Base-by-base conservation (phyloP, 116 monocot genomes). In the Zostera marina region DNA sequence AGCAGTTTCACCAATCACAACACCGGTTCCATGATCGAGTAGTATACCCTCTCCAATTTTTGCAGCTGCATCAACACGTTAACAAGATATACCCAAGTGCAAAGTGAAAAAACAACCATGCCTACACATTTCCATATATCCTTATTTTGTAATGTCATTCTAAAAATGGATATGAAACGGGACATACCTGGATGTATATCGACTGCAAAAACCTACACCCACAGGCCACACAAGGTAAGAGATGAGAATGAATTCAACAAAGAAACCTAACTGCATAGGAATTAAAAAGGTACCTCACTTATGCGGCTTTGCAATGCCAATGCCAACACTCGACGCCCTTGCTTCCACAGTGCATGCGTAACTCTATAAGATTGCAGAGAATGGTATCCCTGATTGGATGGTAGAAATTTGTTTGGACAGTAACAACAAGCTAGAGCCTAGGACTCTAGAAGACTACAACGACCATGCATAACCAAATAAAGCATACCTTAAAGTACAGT, bases 1-100 rank as follows among this genome's bases (percentile, higher is more conserved):
- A 61, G 86, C 91, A 61, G 91, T 91, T 76, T 91, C 86, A 63
- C 91, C 82, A 67, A 86, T 86, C 20, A 91, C 86, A 52, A 91
- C 46, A 58, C 91, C 91, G 19, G 91, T 86, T 71, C 77, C 91
- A 63, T 91, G 91, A 76, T 91, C 91, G 71, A 91, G 75, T 48
- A 91, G 61, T 68, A 86, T 91, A 7, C 86, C 91, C 58, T 86
- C 86, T 53, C 91, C 86, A 75, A 91, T 82, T 76, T 69, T 82
- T 25, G 91, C 86, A 73, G 91, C 91, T 91, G 74, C 51, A 15
- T 13, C 44, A 47, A 7, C 32, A 24, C 9, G 19, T 20, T 20
- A 49, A 20, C 19, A 49, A 15, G 19, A 49, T n/a, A n/a, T n/a
- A n/a, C n/a, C 49, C 49, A 49, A 2, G 8, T 49, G 1, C 2